phyloP scores from a whole-genome alignment of 345 rosid species.

The Chamaenerion angustifolium region DNA sequence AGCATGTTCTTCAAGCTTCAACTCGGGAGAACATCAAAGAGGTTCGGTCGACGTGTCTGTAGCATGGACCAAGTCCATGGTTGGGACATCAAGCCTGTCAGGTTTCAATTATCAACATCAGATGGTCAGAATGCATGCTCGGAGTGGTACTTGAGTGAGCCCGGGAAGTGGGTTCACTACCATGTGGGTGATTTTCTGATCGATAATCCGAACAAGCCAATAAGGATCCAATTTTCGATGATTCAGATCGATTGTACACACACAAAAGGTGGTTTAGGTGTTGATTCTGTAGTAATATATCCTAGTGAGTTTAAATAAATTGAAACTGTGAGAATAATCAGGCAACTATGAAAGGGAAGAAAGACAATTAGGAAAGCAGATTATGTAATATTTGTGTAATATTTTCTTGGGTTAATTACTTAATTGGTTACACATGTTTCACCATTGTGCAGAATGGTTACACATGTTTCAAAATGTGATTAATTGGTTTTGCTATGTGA shows the following conservation, averaged over 20 bases:
- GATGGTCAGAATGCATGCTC: conserved; percentile 41
- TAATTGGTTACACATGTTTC: no score
- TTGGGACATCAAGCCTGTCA: conserved; percentile 71
- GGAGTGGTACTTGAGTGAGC: conserved; percentile 38
- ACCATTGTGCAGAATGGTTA: no score
- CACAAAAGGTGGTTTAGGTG: conserved; percentile 82
- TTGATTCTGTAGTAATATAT: conserved; percentile 59
- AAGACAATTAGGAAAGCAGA: no score
- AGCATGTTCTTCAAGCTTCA: conserved; percentile 61
- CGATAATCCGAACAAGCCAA: conserved; percentile 16
- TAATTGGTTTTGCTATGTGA: no score
- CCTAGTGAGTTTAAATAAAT: conserved; percentile 32
- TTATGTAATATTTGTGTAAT: no score
- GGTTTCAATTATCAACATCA: conserved; percentile 64
- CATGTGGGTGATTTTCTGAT: conserved; percentile 65
- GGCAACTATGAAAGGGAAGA: not conserved
- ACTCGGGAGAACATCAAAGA: conserved; percentile 42
- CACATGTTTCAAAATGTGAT: no score
- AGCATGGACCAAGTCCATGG: conserved; percentile 72
- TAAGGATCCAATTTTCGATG: conserved; percentile 63
- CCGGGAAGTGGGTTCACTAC: conserved; percentile 60
- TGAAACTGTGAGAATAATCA: no score
- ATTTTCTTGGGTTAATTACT: no score
- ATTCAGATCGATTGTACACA: conserved; percentile 95
- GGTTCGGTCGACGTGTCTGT: conserved; percentile 49